Evolutionary conservation across 1,284 basidiomycete species (phyloP).

Genomic region (Trichosporon sp.): DNA sequence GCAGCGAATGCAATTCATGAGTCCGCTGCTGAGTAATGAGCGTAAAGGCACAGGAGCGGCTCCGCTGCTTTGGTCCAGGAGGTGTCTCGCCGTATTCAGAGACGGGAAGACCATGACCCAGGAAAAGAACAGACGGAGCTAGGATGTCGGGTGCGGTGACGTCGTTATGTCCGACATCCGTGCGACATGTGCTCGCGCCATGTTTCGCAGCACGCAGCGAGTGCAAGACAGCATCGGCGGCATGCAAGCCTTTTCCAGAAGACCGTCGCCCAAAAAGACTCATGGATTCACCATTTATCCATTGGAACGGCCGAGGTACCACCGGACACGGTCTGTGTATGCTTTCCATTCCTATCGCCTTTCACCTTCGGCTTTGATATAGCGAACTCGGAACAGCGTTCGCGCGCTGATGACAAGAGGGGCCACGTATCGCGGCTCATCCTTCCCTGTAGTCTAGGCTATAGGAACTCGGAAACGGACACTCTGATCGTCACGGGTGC

Average conservation of each 20-base stretch:
- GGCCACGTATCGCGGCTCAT: neutral
- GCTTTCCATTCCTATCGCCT: neutral
- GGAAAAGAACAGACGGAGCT: neutral
- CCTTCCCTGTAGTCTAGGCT: neutral
- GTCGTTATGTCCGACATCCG: neutral
- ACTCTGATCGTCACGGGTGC: neutral
- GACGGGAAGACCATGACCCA: neutral
- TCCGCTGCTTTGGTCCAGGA: neutral
- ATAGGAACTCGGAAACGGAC: neutral
- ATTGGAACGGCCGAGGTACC: too few relatives aligned
- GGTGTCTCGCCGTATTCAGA: neutral
- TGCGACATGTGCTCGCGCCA: neutral
- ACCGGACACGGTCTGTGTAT: neutral
- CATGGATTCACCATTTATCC: neutral
- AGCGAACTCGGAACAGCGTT: too few relatives aligned
- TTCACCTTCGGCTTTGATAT: neutral
- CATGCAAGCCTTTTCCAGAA: neutral
- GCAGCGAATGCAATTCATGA: constrained; percentile 1
- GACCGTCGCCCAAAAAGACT: neutral
- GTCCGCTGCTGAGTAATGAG: neutral
- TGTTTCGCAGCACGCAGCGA: neutral
- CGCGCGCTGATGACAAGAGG: neutral
- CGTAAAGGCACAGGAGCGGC: neutral
- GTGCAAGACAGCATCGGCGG: neutral
- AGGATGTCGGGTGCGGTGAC: neutral